Conservation (phyloP, 345 rosid genomes). For the Euphorbia lathyris region DNA sequence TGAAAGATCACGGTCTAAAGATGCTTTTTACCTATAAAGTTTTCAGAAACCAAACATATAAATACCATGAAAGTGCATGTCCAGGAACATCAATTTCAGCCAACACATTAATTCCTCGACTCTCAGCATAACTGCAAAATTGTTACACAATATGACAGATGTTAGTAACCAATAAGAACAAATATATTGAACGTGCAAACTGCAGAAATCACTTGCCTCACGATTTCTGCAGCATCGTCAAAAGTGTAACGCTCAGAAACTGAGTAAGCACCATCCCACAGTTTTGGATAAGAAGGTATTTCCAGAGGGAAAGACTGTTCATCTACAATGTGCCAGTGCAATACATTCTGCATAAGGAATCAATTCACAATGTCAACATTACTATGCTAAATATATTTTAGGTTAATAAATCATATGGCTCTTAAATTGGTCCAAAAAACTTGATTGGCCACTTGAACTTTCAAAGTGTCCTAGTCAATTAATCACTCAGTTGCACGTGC, state of each 20-base stretch:
- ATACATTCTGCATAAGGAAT: slow-evolving; percentile 45
- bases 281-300: slow-evolving; percentile 69
- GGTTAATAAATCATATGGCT: too few species aligned
- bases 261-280: slow-evolving; percentile 75
- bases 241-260: slow-evolving; percentile 47
- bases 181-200: neutral
- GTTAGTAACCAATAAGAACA: neutral
- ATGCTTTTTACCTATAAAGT: too few species aligned
- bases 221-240: slow-evolving; percentile 64
- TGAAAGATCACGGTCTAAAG: too few species aligned
- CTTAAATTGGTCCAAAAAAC: too few species aligned
- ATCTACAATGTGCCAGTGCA: slow-evolving; percentile 82
- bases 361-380: slow-evolving; percentile 2
- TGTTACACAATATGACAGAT: slow-evolving; percentile 11
- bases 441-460: too few species aligned
- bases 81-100: slow-evolving; percentile 84
- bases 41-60: slow-evolving; percentile 6
- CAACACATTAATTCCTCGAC: slow-evolving; percentile 57
- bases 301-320: slow-evolving; percentile 67
- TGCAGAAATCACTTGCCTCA: slow-evolving; percentile 37
- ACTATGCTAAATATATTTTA: neutral
- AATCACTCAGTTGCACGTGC: too few species aligned
- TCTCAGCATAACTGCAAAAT: slow-evolving; percentile 50
- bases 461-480: too few species aligned
- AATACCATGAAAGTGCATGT: slow-evolving; percentile 69